Evolutionary conservation across 768 basidiomycete genomes (phyloP).

Genomic region (Holtermannia corniformis): DNA sequence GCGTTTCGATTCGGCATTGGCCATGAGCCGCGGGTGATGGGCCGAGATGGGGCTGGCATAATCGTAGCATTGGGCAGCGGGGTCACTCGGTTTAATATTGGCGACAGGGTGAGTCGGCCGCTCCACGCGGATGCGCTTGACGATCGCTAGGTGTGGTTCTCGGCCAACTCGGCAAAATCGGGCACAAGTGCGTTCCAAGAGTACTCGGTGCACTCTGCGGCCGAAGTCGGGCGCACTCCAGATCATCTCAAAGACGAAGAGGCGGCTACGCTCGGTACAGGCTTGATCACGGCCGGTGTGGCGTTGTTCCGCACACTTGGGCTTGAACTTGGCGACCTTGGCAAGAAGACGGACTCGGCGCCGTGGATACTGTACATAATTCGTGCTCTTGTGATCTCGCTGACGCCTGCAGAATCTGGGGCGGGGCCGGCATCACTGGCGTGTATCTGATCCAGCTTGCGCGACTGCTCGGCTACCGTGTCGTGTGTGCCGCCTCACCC

Average conservation of each 20-base stretch:
- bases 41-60: constrained; percentile 22
- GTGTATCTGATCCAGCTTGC: constrained; percentile 43
- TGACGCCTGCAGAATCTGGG: constrained; percentile 13
- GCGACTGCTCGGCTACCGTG: constrained; percentile 45
- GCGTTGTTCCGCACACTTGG: constrained; percentile 17
- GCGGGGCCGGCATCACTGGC: constrained; percentile 23
- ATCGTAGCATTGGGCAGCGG: constrained; percentile 12
- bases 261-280: constrained; percentile 25
- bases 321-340: background rate
- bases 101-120: constrained; percentile 18
- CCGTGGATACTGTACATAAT: background rate
- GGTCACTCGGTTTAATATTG: constrained; percentile 12
- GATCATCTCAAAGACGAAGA: constrained; percentile 12
- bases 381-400: background rate
- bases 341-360: background rate
- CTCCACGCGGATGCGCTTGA: background rate
- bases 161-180: constrained; percentile 17
- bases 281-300: constrained; percentile 26
- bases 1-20: constrained; percentile 15
- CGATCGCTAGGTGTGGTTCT: constrained; percentile 23
- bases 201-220: constrained; percentile 21
- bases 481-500: constrained; percentile 47
- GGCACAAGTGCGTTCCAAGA: constrained; percentile 27
- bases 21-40: constrained; percentile 19
- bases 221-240: constrained; percentile 19